phyloP scores from a whole-genome alignment of 768 basidiomycete genomes.

The Leccinum broughii region DNA sequence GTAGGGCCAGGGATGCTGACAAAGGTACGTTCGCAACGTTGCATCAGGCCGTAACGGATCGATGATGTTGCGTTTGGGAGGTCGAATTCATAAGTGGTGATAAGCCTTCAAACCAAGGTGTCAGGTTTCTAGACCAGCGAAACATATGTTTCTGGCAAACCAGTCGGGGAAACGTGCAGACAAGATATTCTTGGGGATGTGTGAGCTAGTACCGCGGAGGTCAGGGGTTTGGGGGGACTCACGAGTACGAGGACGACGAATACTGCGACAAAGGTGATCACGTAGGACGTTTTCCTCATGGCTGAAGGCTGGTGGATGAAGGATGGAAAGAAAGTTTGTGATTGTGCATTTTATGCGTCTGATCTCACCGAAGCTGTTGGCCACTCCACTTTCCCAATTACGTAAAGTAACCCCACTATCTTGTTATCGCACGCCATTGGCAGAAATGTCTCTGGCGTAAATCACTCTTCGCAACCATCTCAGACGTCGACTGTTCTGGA shows the following conservation, averaged over 20 bases:
- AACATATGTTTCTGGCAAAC: constrained; percentile 40
- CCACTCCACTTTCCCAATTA: neutral
- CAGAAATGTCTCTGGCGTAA: constrained; percentile 22
- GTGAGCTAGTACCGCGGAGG: neutral
- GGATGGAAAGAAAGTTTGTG: neutral
- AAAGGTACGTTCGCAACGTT: constrained; percentile 55
- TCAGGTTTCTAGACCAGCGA: constrained; percentile 21
- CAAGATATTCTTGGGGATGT: constrained; percentile 50
- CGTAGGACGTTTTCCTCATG: constrained; percentile 74
- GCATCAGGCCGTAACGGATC: constrained; percentile 57
- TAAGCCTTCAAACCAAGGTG: constrained; percentile 39
- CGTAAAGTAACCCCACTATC: constrained; percentile 2
- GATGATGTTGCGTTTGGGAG: constrained; percentile 48
- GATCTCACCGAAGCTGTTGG: neutral
- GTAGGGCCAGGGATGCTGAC: constrained; percentile 48
- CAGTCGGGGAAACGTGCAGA: constrained; percentile 63
- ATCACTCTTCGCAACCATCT: neutral
- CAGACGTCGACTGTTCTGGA: neutral
- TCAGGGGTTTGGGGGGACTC: constrained; percentile 24
- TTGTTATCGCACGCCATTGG: constrained; percentile 25
- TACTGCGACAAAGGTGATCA: constrained; percentile 60
- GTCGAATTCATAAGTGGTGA: constrained; percentile 39
- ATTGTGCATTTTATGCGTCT: neutral
- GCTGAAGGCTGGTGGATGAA: constrained; percentile 4
- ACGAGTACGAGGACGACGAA: constrained; percentile 52